A percentile compares a stretch with the other conserved stretches of the same genome.
Conservation (phyloP, 192 early-diverging fungal genomes). For the Podila clonocystis region DNA sequence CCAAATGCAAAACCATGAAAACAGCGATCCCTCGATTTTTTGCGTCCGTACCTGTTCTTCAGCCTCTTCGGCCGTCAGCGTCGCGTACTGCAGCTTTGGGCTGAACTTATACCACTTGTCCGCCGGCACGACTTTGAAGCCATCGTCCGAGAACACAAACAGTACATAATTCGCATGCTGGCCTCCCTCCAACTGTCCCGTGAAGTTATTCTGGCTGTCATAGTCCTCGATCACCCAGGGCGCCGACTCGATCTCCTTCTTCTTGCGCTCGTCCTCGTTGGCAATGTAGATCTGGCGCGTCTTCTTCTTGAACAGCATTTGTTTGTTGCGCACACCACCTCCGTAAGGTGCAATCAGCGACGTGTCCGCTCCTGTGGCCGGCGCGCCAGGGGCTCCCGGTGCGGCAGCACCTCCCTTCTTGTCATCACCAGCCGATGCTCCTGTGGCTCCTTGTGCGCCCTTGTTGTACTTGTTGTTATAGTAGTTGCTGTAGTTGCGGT, state of each 20-base stretch:
- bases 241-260: conserved; percentile 77
- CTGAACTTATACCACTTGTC: conserved; percentile 83
- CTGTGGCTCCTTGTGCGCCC: background rate
- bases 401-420: conserved; percentile 58
- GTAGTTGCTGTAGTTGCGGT: conserved; percentile 13
- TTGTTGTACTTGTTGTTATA: conserved; percentile 13
- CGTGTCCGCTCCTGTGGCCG: conserved; percentile 63
- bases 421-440: conserved; percentile 55
- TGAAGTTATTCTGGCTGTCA: conserved; percentile 71
- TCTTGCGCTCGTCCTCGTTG: conserved; percentile 74
- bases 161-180: conserved; percentile 76
- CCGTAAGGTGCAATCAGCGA: conserved; percentile 78
- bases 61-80: conserved; percentile 78
- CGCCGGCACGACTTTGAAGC: conserved; percentile 79
- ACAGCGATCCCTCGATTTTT: conserved; percentile 23
- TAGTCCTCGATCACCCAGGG: conserved; percentile 85
- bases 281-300: conserved; percentile 84
- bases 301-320: conserved; percentile 82
- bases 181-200: conserved; percentile 75
- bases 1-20: conserved; percentile 16
- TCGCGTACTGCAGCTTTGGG: conserved; percentile 71
- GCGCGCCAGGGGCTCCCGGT: conserved; percentile 52
- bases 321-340: conserved; percentile 78
- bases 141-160: conserved; percentile 79
- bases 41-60: conserved; percentile 71